These are phyloP conservation scores for Jatropha curcas DNA, from an alignment of 345 rosid genomes.

Conservation along the genomic window DNA sequence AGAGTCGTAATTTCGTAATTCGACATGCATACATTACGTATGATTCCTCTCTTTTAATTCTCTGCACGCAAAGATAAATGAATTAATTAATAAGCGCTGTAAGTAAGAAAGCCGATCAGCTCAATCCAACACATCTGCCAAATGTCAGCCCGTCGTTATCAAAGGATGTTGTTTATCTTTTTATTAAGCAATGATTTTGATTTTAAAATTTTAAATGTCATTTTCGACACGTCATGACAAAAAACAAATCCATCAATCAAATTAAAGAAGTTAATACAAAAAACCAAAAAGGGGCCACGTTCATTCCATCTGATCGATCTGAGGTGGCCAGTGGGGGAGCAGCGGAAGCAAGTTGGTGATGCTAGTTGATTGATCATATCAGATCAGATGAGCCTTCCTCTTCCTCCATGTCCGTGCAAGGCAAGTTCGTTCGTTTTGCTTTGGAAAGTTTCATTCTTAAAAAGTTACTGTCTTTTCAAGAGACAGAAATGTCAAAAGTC, in stretches of 20 bases:
- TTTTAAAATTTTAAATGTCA: not conserved
- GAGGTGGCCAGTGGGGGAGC: not conserved
- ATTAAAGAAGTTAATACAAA: not conserved
- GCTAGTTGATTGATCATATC: too few relatives aligned
- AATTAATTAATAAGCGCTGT: too few relatives aligned
- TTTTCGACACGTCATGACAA: too few relatives aligned
- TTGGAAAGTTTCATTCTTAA: not conserved
- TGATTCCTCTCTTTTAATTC: too few relatives aligned
- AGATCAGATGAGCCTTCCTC: too few relatives aligned
- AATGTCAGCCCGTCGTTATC: not conserved
- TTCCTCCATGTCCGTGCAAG: not conserved
- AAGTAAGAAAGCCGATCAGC: too few relatives aligned
- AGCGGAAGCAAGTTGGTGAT: not conserved
- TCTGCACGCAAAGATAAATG: too few relatives aligned
- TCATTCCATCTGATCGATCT: not conserved
- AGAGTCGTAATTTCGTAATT: too few relatives aligned
- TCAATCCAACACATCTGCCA: too few relatives aligned
- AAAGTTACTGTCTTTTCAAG: not conserved
- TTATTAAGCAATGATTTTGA: not conserved
- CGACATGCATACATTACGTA: too few relatives aligned
- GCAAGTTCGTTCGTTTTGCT: not conserved
- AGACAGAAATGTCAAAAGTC: slow-evolving; percentile 9
- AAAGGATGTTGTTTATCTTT: not conserved
- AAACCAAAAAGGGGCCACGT: not conserved
- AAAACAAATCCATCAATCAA: too few relatives aligned